Base-by-base conservation (phyloP, 192 early-diverging fungal species). In the Anaeromyces robustus region DNA sequence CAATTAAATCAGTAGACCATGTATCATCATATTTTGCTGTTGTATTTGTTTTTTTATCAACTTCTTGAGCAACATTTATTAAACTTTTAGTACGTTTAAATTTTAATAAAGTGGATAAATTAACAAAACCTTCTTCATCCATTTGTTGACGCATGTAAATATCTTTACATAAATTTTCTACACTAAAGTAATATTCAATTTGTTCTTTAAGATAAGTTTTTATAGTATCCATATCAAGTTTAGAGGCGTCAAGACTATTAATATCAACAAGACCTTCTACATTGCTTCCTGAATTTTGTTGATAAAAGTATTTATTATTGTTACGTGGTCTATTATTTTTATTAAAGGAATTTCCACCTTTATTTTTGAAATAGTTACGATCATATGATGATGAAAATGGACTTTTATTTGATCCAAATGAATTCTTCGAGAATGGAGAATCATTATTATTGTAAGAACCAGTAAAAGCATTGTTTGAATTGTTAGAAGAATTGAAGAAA, bases 91-190 rank as follows among this genome's bases (percentile, higher is more conserved):
- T 90, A 29, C 97, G 94, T 83, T 96, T 97, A 85, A 99, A 99
- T 79, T 89, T 90, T 30, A 93, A 90, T 80, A 99, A 85, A 0
- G 96, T 85, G 13, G 85, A 84, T 77, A 98, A 83, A 6, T 92
- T 88, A 29, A 99, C 94, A 82, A 87, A 94, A 26, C 97, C 97
- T 68, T 93, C 88, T 4, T 88, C 79, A 79, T 96, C 91, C 96
- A 99, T 99, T 83, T 97, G 94, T 77, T 87, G 86, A 77, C 97
- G 93, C 87, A 99, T 95, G 85, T 90, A 99, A 28, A 97, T 89
- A 85, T 99, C 97, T 79, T 94, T 94, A 91, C 94, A 96, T 79
- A 99, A 88, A 83, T 99, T 99, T 37, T 98, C 97, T 39, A 97
- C 90, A 78, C 94, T 96, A 82, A 98, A 98, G 87, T 99, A 99